These are phyloP conservation scores for Cystofilobasidium ferigula DNA, from an alignment of 768 basidiomycete species.

Conservation along the genomic window DNA sequence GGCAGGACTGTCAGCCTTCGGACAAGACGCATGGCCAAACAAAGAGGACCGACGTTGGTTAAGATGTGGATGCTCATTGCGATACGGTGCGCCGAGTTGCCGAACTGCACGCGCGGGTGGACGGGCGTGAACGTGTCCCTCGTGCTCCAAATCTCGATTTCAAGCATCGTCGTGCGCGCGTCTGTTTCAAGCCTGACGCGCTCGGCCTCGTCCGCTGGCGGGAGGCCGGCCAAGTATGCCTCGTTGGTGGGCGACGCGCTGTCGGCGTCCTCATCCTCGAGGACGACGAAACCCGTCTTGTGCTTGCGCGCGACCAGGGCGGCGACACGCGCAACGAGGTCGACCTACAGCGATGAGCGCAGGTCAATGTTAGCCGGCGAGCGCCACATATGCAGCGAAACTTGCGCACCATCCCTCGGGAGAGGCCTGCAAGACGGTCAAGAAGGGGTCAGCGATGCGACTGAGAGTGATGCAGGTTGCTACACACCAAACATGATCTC, in stretches of 20 bases:
- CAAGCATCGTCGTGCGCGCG: conserved; percentile 28
- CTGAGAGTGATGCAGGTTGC: no score
- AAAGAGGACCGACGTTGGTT: conserved; percentile 30
- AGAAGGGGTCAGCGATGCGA: no score
- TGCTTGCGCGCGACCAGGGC: conserved; percentile 15
- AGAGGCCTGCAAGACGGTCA: no score
- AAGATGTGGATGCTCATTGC: conserved; percentile 30
- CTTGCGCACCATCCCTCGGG: neutral
- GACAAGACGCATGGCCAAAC: conserved; percentile 21
- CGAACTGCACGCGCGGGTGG: conserved; percentile 31
- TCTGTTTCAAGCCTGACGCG: neutral
- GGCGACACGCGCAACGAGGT: conserved; percentile 7
- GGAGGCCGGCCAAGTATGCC: neutral
- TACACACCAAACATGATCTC: conserved; percentile 9
- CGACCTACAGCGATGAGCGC: neutral
- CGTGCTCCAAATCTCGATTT: conserved; percentile 30
- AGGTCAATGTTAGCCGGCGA: no score
- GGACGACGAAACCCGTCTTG: conserved; percentile 9
- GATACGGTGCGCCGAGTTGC: conserved; percentile 32
- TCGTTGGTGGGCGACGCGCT: neutral
- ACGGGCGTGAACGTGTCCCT: conserved; percentile 30
- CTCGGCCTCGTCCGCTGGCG: neutral
- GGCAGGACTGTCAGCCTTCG: conserved; percentile 26
- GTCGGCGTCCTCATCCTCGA: conserved; percentile 2
- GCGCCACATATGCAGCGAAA: no score